Conservation (phyloP, 148 eudicot genomes). For the Camellia lanceoleosa region DNA sequence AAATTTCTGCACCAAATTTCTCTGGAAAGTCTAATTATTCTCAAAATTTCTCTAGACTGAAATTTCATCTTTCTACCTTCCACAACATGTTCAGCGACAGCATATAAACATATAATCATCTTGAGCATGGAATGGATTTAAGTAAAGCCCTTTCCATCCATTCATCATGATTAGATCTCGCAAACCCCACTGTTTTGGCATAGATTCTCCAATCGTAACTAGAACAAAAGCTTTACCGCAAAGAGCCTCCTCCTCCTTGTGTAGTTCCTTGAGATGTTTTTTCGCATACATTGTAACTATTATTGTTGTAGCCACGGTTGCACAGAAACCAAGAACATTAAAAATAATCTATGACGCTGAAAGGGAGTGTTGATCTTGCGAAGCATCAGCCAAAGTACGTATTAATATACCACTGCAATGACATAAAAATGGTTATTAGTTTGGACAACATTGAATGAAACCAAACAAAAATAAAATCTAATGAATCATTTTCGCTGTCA, state of each 20-base stretch:
- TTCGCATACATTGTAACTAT: slow-evolving; percentile 67
- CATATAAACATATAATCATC: no score
- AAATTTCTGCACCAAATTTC: no score
- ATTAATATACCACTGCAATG: slow-evolving; percentile 74
- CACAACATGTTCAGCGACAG: no score
- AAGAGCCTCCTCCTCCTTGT: slow-evolving; percentile 31
- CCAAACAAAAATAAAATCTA: background rate
- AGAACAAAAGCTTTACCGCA: slow-evolving; percentile 24
- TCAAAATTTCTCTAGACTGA: no score
- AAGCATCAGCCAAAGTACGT: slow-evolving; percentile 75
- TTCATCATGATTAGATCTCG: background rate
- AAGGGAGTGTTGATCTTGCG: slow-evolving; percentile 47
- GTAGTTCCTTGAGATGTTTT: slow-evolving; percentile 60
- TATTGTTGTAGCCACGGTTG: slow-evolving; percentile 55
- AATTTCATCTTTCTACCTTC: no score
- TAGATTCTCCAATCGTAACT: background rate
- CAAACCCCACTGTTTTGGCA: slow-evolving; percentile 7
- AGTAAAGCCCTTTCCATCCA: background rate
- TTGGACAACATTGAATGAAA: background rate
- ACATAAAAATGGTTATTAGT: background rate
- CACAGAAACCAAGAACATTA: slow-evolving; percentile 65
- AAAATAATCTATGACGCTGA: slow-evolving; percentile 56
- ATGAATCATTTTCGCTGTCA: background rate
- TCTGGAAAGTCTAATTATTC: no score
- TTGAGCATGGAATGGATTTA: background rate